Base-by-base conservation (phyloP, 768 basidiomycete species). In the Naganishia kalamii region DNA sequence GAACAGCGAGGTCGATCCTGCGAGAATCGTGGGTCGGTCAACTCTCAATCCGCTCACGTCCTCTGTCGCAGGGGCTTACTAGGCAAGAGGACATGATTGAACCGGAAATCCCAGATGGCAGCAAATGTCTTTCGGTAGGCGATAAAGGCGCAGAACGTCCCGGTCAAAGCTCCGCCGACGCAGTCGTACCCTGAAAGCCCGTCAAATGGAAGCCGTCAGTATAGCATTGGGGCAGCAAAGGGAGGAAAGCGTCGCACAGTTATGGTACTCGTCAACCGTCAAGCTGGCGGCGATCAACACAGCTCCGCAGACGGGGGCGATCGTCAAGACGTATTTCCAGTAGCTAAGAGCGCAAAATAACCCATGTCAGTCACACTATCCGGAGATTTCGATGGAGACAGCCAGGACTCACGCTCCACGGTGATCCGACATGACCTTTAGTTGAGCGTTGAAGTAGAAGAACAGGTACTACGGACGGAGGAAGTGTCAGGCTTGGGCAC, bases 261-360 rank as follows among this genome's bases (percentile, higher is more conserved):
- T 82, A 72, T 85, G 84, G 70, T 65, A 76, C 77, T 84, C 80
- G 72, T 86, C 85, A 41, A 85, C 83, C 2, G 83, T 85, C 65
- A 85, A 72, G 10, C 82, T 81, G 4, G 83, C 84, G 0, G 83
- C 81, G 66, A 85, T 85, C 47, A 86, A 78, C 27, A 77, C 79
- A 0, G 84, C 85, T 15, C 84, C 85, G 49, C 84, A 80, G 4
- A 86, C 67, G 30, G 84, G 85, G 4, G 82, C 81, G 64, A 86
- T 83, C 68, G 85, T 80, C 25, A 85, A 68, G 65, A 85, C 76
- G 82, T 84, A 83, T 73, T 85, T 85, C 85, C 84, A 86, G 73
- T 84, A 85, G 1, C 72, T 74, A 43, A 1, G 1, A 13, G 8
- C 6, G 25, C 25, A 23, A 13, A 50, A 15, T 37, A n/a, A 52